phyloP scores from a whole-genome alignment of 129 eudicot species.

The Artemisia argyi region DNA sequence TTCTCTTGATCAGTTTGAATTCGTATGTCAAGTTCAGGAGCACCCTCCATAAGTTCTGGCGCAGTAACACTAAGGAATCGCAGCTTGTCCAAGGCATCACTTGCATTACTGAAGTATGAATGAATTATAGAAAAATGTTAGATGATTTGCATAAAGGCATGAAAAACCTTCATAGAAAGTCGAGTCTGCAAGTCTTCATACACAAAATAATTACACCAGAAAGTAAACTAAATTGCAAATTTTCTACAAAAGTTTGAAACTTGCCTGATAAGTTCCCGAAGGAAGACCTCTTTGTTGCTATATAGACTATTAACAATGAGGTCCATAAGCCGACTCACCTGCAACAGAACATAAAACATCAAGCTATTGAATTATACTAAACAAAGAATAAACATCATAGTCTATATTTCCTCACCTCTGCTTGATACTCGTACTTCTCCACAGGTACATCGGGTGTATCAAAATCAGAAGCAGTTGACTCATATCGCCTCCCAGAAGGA shows the following conservation, averaged over 20 bases:
- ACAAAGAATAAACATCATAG: no score
- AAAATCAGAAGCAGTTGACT: slow-evolving; percentile 75
- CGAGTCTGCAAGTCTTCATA: background rate
- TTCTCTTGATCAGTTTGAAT: slow-evolving; percentile 87
- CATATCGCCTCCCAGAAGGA: slow-evolving; percentile 47
- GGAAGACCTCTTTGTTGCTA: slow-evolving; percentile 96
- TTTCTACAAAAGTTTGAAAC: background rate
- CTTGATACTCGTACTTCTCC: slow-evolving; percentile 94
- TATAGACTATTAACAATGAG: slow-evolving; percentile 94
- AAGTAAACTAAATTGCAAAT: slow-evolving; percentile 5
- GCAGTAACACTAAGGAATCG: slow-evolving; percentile 90
- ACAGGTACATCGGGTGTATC: slow-evolving; percentile 51
- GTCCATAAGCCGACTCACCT: slow-evolving; percentile 99
- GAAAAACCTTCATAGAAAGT: no score
- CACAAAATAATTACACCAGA: background rate
- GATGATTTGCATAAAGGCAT: background rate
- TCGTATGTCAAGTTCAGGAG: slow-evolving; percentile 81
- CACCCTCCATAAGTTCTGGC: slow-evolving; percentile 75
- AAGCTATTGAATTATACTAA: no score
- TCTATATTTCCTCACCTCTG: slow-evolving; percentile 56
- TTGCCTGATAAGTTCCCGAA: slow-evolving; percentile 95
- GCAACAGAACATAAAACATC: slow-evolving; percentile 10
- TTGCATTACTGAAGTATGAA: slow-evolving; percentile 73
- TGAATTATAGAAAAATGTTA: background rate
- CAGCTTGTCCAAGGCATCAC: slow-evolving; percentile 99